Conservation (phyloP, 2,329 filamentous ascomycete genomes). For the Sporothrix schenckii region DNA sequence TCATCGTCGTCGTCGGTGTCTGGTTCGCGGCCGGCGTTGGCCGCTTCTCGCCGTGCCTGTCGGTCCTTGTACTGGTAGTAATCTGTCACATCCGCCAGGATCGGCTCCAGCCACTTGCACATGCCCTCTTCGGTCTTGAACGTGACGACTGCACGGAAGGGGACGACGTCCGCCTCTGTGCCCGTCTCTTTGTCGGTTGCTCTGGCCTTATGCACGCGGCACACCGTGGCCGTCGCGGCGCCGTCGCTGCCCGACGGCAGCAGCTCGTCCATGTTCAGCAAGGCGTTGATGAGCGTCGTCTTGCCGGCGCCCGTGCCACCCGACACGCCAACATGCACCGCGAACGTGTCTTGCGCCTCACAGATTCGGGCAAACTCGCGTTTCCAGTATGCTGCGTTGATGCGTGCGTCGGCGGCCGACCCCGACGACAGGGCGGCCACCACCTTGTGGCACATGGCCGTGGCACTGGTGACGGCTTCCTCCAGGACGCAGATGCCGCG, state of each 20-base stretch:
- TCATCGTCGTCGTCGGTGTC: background rate
- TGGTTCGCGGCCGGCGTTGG: background rate
- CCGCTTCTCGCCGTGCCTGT: background rate
- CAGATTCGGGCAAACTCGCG: conserved; percentile 15
- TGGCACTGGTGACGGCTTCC: background rate
- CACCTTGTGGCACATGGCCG: background rate
- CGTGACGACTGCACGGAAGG: conserved; percentile 2
- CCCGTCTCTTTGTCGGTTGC: background rate
- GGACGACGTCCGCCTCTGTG: background rate
- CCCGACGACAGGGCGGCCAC: background rate
- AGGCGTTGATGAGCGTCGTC: conserved; percentile 31
- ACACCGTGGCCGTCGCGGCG: conserved; percentile 29
- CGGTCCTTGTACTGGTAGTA: background rate
- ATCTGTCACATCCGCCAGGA: conserved; percentile 17
- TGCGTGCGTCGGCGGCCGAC: background rate
- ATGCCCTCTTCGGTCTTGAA: conserved; percentile 17
- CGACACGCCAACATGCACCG: conserved; percentile 29
- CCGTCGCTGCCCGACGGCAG: conserved; percentile 31
- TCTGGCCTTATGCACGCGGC: conserved; percentile 25
- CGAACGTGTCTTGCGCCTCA: background rate
- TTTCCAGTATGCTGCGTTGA: background rate
- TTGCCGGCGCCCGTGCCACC: conserved; percentile 32
- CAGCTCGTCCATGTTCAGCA: conserved; percentile 30
- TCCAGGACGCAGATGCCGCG: conserved; percentile 12
- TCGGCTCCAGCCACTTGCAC: conserved; percentile 19